Conservation (phyloP, 2,329 filamentous ascomycete species). For the Helicocarpus griseus region DNA sequence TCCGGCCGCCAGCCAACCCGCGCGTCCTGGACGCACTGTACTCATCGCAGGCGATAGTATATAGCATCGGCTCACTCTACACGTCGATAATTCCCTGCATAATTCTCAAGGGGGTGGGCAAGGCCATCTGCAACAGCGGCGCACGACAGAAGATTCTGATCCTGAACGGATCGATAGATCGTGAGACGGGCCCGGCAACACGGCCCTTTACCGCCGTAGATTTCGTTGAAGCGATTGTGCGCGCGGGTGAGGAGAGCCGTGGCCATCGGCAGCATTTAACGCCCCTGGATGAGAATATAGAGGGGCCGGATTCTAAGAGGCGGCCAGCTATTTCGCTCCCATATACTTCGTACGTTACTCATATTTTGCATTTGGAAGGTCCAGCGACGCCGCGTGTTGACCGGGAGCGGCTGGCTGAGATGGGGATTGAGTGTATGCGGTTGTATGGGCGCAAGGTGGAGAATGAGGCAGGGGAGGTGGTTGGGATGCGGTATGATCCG, state of each 20-base stretch:
- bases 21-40: constrained; percentile 62
- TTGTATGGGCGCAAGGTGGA: constrained; percentile 60
- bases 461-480: constrained; percentile 38
- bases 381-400: constrained; percentile 62
- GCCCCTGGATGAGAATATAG: background rate
- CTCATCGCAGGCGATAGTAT: constrained; percentile 61
- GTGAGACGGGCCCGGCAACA: constrained; percentile 67
- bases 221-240: constrained; percentile 70
- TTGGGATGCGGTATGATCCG: constrained; percentile 62
- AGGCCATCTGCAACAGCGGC: constrained; percentile 46
- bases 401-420: constrained; percentile 47
- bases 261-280: constrained; percentile 26
- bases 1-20: constrained; percentile 72
- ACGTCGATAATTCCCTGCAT: constrained; percentile 80
- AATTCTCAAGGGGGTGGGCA: constrained; percentile 65
- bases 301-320: background rate
- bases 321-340: constrained; percentile 27
- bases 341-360: constrained; percentile 65
- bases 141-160: constrained; percentile 66
- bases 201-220: constrained; percentile 63
- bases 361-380: constrained; percentile 70
- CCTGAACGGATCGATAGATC: constrained; percentile 72
- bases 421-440: constrained; percentile 69
- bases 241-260: constrained; percentile 61
- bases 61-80: constrained; percentile 89